These are phyloP conservation scores for Suhomyces xylopsoci DNA, from an alignment of 805 yeast species.

Conservation along the genomic window DNA sequence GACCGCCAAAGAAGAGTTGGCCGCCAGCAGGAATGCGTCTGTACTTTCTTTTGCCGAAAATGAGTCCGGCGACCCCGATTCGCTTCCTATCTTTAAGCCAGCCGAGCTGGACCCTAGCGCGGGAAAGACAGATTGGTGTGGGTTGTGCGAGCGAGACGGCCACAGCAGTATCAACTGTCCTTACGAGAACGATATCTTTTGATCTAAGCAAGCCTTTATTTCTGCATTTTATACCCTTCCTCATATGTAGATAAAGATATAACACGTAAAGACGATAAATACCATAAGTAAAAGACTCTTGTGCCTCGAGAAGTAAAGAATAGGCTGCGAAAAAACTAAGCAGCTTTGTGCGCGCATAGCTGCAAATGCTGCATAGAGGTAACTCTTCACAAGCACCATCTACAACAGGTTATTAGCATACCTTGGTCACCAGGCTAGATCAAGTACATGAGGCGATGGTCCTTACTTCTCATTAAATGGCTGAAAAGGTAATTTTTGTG, in stretches of 20 bases:
- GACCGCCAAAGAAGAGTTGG: conserved; percentile 1
- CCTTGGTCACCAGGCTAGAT: neutral
- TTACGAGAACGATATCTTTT: conserved; percentile 61
- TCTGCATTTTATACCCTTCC: neutral
- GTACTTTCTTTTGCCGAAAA: neutral
- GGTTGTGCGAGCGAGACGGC: conserved; percentile 86
- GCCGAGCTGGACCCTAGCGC: conserved; percentile 58
- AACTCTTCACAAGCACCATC: neutral
- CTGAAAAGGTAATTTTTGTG: neutral
- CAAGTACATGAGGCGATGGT: neutral
- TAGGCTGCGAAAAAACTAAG: neutral
- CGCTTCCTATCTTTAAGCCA: conserved; percentile 51
- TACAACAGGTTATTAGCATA: neutral
- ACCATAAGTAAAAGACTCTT: neutral
- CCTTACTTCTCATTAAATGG: neutral
- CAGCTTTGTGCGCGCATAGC: neutral
- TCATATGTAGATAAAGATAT: neutral
- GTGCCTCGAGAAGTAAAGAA: no score
- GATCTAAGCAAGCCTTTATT: conserved; percentile 3
- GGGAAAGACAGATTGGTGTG: conserved; percentile 85
- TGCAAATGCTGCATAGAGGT: neutral
- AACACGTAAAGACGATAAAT: neutral
- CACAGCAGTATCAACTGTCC: conserved; percentile 90
- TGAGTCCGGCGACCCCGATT: neutral
- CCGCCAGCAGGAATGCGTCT: neutral